Evolutionary conservation across 2,329 filamentous ascomycete species (phyloP).

Genomic region (Sarocladium brachiariae): DNA sequence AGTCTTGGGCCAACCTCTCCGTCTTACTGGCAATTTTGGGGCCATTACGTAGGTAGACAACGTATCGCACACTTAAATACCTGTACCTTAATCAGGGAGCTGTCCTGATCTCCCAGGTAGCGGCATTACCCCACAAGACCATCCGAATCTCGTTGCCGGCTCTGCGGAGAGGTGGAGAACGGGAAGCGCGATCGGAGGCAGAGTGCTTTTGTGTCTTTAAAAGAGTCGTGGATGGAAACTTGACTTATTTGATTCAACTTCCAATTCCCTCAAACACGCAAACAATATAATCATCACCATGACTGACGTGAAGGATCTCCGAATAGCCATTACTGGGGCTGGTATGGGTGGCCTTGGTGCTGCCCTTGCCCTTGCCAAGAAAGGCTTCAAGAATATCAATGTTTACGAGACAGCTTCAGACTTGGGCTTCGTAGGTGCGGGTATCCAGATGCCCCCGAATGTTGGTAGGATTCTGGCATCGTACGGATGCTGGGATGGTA

Average conservation of each 20-base stretch:
- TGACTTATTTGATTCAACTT: no score
- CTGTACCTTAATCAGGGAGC: no score
- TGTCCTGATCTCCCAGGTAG: not conserved
- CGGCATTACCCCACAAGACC: constrained; percentile 1
- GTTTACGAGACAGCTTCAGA: constrained; percentile 68
- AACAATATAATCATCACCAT: no score
- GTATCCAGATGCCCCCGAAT: constrained; percentile 78
- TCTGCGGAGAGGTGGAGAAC: no score
- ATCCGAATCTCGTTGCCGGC: constrained; percentile 6
- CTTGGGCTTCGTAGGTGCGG: constrained; percentile 75
- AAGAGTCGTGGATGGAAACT: no score
- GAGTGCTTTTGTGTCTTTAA: no score
- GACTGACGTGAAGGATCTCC: not conserved
- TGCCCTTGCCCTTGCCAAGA: constrained; percentile 67
- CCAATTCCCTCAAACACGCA: no score
- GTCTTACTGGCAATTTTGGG: no score
- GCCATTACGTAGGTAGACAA: no score
- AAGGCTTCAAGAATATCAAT: constrained; percentile 66
- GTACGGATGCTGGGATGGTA: constrained; percentile 66
- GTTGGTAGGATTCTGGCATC: constrained; percentile 70
- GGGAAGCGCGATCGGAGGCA: no score
- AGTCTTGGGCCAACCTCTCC: no score
- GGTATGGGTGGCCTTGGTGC: constrained; percentile 74
- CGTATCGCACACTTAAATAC: no score
- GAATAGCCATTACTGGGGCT: constrained; percentile 40